Evolutionary conservation across 352 stramenopile genomes (phyloP), one percentile per base, ranked within the genome.

Genomic region (Phytophthora citrophthora): DNA sequence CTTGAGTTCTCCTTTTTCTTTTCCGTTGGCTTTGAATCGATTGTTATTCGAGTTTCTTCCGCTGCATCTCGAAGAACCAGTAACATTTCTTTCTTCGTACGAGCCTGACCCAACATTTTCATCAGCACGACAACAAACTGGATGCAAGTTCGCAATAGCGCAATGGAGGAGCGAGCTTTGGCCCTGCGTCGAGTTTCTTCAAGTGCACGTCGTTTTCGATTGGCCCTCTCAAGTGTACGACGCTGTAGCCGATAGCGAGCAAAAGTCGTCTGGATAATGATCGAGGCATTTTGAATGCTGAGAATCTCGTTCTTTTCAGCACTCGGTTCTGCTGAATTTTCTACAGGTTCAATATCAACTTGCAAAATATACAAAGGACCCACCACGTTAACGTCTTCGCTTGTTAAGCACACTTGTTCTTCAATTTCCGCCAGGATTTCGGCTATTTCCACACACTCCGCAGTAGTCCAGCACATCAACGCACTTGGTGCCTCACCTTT

Each of bases 1-100:
- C 61, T 27, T 32, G 54, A 12, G 15, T n/a, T 58, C 27, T 5
- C 1, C 6, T 18, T 20, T 7, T 50, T 29, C 8, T 43, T 38
- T 18, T 53, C 49, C 1, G 24, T 56, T 3, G 41, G 16, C 12
- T 40, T 4, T 2, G 16, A 15, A 8, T 48, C 39, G 16, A 40
- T 66, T 10, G 39, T 57, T 12, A 65, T 41, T 36, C 62, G 60
- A 11, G 39, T 43, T 45, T 87, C 79, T 50, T 89, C 79, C 0
- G 52, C 59, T 8, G 74, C 61, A 44, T 88, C 76, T 5, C 63
- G 61, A 6, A 89, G 50, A 12, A 74, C 23, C 8, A 74, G 6
- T 0, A 89, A 24, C 32, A 87, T 61, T 45, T 69, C 40, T 34
- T 80, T 81, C 50, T 86, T 82, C 11, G 64, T 47, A 34, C 83